Evolutionary conservation across 306 rosid genomes (phyloP).

Genomic region (Vicia villosa): DNA sequence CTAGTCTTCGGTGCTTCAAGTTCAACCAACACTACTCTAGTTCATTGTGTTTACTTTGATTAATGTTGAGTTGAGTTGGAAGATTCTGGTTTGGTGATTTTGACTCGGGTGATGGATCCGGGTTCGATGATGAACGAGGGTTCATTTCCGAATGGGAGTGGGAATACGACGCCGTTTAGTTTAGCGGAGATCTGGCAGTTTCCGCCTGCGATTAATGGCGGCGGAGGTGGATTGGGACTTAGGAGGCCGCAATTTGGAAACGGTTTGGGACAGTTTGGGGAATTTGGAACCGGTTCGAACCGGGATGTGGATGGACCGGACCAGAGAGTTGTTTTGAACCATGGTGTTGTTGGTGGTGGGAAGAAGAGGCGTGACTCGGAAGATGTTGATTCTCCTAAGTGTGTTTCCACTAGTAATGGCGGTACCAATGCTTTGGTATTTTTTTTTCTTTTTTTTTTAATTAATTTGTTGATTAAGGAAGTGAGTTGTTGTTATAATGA

Average conservation of each 20-base stretch:
- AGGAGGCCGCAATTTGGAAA: slow-evolving; percentile 57
- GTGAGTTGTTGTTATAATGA: background rate
- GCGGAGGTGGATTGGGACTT: slow-evolving; percentile 58
- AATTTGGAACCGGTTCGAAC: slow-evolving; percentile 43
- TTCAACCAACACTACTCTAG: no score
- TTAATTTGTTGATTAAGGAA: background rate
- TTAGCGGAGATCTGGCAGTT: slow-evolving; percentile 88
- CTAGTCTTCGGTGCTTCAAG: background rate
- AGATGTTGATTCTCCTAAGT: slow-evolving; percentile 56
- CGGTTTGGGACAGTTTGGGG: slow-evolving; percentile 55
- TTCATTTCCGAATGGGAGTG: slow-evolving; percentile 50
- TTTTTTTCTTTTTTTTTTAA: background rate
- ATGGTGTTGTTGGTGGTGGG: slow-evolving; percentile 14
- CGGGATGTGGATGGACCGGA: slow-evolving; percentile 47
- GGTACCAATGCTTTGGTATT: slow-evolving; percentile 64
- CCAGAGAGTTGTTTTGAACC: slow-evolving; percentile 17
- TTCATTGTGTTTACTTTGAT: background rate
- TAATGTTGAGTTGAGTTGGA: background rate
- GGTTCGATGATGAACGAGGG: slow-evolving; percentile 58
- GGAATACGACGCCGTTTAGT: slow-evolving; percentile 58
- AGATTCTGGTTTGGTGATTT: background rate
- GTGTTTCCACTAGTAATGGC: slow-evolving; percentile 56
- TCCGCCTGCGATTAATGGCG: slow-evolving; percentile 49
- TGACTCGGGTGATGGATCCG: slow-evolving; percentile 58
- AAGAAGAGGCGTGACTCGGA: slow-evolving; percentile 70